phyloP scores from a whole-genome alignment of 495 filamentous ascomycete genomes.

The Paragyromitra xinjiangensis region DNA sequence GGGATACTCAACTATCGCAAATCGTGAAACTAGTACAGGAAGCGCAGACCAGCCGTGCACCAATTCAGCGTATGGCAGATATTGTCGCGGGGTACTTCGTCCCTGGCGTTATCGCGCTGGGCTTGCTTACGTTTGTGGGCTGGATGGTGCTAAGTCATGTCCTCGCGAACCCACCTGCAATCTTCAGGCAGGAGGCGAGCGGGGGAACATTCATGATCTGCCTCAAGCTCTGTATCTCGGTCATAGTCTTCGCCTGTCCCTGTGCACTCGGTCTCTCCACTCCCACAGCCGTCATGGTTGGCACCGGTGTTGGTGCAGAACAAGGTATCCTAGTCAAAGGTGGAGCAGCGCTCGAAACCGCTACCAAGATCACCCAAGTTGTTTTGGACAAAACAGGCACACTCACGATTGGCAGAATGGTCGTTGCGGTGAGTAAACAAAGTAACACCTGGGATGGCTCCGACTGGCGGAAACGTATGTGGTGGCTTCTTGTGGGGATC shows the following conservation, averaged over 20 bases:
- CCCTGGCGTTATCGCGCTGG: constrained; percentile 83
- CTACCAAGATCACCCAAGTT: constrained; percentile 88
- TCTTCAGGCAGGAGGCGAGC: constrained; percentile 80
- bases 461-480: constrained; percentile 75
- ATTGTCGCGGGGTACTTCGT: constrained; percentile 93
- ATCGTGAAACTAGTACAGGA: constrained; percentile 97
- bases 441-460: constrained; percentile 73
- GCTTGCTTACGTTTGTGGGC: constrained; percentile 81
- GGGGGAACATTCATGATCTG: constrained; percentile 96
- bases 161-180: constrained; percentile 78
- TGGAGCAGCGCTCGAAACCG: constrained; percentile 88
- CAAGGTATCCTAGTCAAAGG: constrained; percentile 97
- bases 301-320: constrained; percentile 95
- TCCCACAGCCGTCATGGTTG: constrained; percentile 98
- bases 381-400: constrained; percentile 99
- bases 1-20: constrained; percentile 95
- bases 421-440: constrained; percentile 74
- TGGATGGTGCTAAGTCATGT: constrained; percentile 97
- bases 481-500: constrained; percentile 94
- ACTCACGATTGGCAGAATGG: constrained; percentile 94
- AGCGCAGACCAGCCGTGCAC: constrained; percentile 91
- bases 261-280: constrained; percentile 94
- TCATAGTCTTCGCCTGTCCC: constrained; percentile 98
- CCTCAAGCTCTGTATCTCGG: constrained; percentile 95
- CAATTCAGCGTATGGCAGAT: constrained; percentile 94